Percentiles rank a stretch among this genome's conserved stretches.
Evolutionary conservation across 805 yeast genomes (phyloP).

Genomic region (Helenozyma baotianmanensis): DNA sequence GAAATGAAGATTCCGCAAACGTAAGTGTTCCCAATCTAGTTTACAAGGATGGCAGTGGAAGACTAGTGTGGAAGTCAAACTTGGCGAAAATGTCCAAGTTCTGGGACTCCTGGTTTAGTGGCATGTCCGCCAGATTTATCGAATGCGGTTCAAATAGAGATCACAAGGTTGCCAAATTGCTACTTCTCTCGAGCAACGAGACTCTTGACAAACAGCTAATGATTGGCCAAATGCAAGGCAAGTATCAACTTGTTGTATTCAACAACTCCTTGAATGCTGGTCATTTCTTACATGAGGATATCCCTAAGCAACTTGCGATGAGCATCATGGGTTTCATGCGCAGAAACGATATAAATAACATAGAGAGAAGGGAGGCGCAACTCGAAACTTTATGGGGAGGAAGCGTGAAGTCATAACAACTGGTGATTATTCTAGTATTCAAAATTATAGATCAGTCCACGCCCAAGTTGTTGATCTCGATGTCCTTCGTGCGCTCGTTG

Average conservation of each 20-base stretch:
- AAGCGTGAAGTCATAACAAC: conserved; percentile 2
- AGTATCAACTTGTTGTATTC: conserved; percentile 82
- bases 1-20: conserved; percentile 57
- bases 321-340: conserved; percentile 48
- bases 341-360: conserved; percentile 36
- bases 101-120: conserved; percentile 84
- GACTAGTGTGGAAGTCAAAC: conserved; percentile 59
- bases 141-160: conserved; percentile 25
- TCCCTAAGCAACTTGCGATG: conserved; percentile 61
- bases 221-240: conserved; percentile 98
- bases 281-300: conserved; percentile 94
- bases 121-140: conserved; percentile 52
- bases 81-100: conserved; percentile 54
- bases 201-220: conserved; percentile 79
- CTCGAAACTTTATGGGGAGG: conserved; percentile 38
- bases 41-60: conserved; percentile 7
- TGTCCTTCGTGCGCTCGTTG: conserved; percentile 38
- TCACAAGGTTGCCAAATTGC: conserved; percentile 49
- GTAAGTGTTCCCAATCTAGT: conserved; percentile 77
- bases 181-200: conserved; percentile 86
- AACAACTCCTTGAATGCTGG: conserved; percentile 55
- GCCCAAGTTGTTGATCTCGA: conserved; percentile 30
- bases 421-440: neutral
- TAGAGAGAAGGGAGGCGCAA: conserved; percentile 27
- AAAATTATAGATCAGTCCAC: conserved; percentile 34